phyloP scores from a whole-genome alignment of 1,284 basidiomycete genomes.

The Calocybe gambosa region DNA sequence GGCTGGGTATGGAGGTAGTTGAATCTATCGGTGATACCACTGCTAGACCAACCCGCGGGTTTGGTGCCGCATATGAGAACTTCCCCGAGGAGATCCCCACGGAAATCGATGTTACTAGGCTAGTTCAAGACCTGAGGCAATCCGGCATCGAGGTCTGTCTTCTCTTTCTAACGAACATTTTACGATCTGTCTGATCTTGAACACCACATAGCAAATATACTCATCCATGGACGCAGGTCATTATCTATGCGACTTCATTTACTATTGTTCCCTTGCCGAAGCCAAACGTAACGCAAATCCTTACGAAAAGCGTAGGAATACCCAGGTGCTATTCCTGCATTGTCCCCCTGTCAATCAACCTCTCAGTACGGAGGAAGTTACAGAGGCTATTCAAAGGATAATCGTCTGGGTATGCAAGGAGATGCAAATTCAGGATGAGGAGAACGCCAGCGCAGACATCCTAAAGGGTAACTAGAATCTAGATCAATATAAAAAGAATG shows the following conservation, averaged over 20 bases:
- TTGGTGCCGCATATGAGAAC: constrained; percentile 35
- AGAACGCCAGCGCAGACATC: constrained; percentile 19
- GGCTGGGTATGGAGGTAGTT: constrained; percentile 29
- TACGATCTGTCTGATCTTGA: constrained; percentile 4
- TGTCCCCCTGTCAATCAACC: constrained; percentile 62
- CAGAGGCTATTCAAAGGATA: constrained; percentile 55
- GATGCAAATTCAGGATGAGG: constrained; percentile 28
- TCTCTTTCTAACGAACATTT: background rate
- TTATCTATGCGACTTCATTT: constrained; percentile 73
- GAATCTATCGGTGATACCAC: constrained; percentile 25
- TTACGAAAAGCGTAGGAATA: constrained; percentile 47
- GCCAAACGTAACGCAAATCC: constrained; percentile 47
- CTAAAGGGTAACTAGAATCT: constrained; percentile 8
- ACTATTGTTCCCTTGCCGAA: constrained; percentile 74
- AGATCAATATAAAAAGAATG: too few relatives aligned
- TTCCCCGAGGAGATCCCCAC: constrained; percentile 39
- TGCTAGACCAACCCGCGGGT: constrained; percentile 32
- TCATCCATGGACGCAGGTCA: constrained; percentile 72
- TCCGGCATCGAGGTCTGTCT: constrained; percentile 51
- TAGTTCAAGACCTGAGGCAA: constrained; percentile 52
- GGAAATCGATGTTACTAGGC: constrained; percentile 37
- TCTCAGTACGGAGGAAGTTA: constrained; percentile 56
- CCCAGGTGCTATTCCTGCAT: constrained; percentile 66
- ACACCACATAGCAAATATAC: constrained; percentile 48
- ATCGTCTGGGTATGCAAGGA: constrained; percentile 52